These are phyloP conservation scores for Phytophthora boehmeriae DNA, from an alignment of 352 stramenopile genomes.

Conservation along the genomic window DNA sequence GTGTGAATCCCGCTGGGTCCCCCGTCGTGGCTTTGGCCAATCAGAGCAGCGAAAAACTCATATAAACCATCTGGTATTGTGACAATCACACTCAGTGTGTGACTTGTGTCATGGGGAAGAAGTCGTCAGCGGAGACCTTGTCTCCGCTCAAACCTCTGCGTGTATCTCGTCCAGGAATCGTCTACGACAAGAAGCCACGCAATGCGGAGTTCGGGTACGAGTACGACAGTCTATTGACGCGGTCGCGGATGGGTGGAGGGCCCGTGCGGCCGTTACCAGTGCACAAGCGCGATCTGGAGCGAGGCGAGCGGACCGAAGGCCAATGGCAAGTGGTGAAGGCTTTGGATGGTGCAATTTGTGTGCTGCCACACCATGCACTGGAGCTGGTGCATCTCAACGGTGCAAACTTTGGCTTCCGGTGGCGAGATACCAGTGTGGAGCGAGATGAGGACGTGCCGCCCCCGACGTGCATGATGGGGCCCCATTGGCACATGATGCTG, in stretches of 20 bases:
- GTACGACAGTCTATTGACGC: constrained; percentile 33
- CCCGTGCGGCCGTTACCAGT: constrained; percentile 24
- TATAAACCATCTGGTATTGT: too few species aligned
- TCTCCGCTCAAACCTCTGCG: constrained; percentile 26
- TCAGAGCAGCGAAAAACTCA: too few species aligned
- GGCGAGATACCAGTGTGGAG: constrained; percentile 23
- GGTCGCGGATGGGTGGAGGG: constrained; percentile 10
- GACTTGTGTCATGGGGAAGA: neutral
- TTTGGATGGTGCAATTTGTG: constrained; percentile 8
- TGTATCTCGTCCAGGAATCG: constrained; percentile 18
- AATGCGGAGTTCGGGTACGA: constrained; percentile 30
- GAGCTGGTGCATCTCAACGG: constrained; percentile 62
- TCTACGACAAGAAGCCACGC: constrained; percentile 26
- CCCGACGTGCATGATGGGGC: constrained; percentile 69
- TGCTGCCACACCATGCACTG: constrained; percentile 19
- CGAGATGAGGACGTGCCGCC: constrained; percentile 12
- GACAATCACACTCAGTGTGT: too few species aligned
- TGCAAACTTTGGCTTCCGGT: constrained; percentile 63
- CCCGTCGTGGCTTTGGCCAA: too few species aligned
- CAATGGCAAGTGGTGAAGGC: constrained; percentile 30
- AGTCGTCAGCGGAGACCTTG: neutral
- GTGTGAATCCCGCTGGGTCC: too few species aligned
- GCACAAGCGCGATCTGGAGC: constrained; percentile 16
- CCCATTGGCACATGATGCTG: constrained; percentile 81
- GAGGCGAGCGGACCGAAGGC: constrained; percentile 2